Evolutionary conservation across 169 alveolate species (phyloP).

Genomic region (Haemoproteus tartakovskyi): DNA sequence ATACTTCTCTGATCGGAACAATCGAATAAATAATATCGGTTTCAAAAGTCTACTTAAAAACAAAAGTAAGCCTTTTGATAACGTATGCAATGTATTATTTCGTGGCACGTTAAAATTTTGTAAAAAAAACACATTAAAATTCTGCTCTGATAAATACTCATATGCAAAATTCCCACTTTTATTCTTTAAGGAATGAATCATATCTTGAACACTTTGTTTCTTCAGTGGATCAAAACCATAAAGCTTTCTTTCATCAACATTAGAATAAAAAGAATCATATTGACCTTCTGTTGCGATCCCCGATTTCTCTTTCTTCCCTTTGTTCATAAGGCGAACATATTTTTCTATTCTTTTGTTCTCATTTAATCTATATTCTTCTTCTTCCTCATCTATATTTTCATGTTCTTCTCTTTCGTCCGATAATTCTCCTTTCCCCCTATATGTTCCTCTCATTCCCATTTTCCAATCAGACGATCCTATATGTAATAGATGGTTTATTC

Average conservation of each 20-base stretch:
- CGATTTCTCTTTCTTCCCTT: background rate
- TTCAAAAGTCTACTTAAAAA: slow-evolving; percentile 36
- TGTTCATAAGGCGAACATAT: background rate
- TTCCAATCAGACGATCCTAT: background rate
- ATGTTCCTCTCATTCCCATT: background rate
- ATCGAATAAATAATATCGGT: slow-evolving; percentile 43
- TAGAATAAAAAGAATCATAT: too few relatives aligned
- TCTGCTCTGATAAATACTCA: slow-evolving; percentile 59
- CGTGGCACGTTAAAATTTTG: slow-evolving; percentile 24
- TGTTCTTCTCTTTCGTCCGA: background rate
- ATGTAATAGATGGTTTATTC: slow-evolving; percentile 51
- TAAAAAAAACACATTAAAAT: slow-evolving; percentile 48
- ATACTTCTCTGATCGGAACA: slow-evolving; percentile 32
- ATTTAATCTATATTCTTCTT: too few relatives aligned
- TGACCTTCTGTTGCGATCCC: too few relatives aligned
- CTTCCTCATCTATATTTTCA: background rate
- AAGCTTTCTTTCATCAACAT: background rate
- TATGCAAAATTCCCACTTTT: slow-evolving; percentile 60
- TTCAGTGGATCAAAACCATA: slow-evolving; percentile 17
- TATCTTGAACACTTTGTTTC: slow-evolving; percentile 13
- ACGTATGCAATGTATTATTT: slow-evolving; percentile 22
- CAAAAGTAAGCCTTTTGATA: slow-evolving; percentile 45
- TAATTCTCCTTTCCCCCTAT: background rate
- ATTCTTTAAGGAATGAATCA: slow-evolving; percentile 31
- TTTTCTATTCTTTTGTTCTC: background rate